These are phyloP conservation scores for Coemansia furcata DNA, from an alignment of 192 early-diverging fungal species.

Conservation along the genomic window DNA sequence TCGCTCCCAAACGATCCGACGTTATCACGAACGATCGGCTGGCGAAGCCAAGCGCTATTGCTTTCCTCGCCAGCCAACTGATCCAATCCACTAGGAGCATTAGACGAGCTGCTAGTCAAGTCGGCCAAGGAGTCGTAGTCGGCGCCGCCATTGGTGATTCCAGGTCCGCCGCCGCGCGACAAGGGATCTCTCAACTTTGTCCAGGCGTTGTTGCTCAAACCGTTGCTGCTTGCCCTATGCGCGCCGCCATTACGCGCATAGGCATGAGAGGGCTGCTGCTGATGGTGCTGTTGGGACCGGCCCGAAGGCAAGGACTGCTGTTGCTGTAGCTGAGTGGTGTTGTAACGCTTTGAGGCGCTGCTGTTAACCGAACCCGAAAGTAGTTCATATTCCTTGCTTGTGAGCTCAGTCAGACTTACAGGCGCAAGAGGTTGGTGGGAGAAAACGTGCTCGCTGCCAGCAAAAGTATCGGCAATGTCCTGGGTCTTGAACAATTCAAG, in stretches of 20 bases:
- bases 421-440: conserved; percentile 60
- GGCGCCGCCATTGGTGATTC: neutral
- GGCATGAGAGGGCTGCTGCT: conserved; percentile 9
- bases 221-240: conserved; percentile 19
- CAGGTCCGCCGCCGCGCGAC: neutral
- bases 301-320: neutral
- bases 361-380: conserved; percentile 54
- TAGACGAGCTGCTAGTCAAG: neutral
- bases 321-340: conserved; percentile 16
- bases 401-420: conserved; percentile 56
- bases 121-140: conserved; percentile 4
- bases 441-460: conserved; percentile 64
- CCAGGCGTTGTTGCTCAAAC: conserved; percentile 8
- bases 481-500: conserved; percentile 65
- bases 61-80: conserved; percentile 35
- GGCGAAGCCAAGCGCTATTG: conserved; percentile 50
- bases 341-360: conserved; percentile 51
- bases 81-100: neutral
- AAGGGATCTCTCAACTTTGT: conserved; percentile 3
- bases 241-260: conserved; percentile 20
- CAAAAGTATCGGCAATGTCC: conserved; percentile 61
- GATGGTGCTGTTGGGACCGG: conserved; percentile 2
- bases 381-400: conserved; percentile 63
- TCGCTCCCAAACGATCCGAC: conserved; percentile 69
- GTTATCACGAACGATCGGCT: conserved; percentile 56